phyloP scores from a whole-genome alignment of 352 stramenopile species.

The Globisporangium solare region DNA sequence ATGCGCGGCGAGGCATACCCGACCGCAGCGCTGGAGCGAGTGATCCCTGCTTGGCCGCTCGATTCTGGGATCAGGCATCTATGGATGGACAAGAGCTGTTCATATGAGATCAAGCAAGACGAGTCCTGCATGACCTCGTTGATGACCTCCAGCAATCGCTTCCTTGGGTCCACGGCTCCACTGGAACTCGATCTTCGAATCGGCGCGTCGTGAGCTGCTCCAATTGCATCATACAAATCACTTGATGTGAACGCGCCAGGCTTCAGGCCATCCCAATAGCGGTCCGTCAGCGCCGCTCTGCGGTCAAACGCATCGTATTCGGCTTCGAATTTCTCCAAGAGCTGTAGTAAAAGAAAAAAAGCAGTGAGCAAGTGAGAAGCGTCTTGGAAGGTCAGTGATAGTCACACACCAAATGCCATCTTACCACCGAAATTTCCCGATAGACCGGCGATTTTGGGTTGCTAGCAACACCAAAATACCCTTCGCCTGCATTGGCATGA shows the following conservation, averaged over 20 bases:
- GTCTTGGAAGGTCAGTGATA: not conserved
- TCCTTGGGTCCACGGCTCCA: constrained; percentile 22
- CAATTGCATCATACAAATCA: constrained; percentile 73
- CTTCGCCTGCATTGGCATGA: constrained; percentile 20
- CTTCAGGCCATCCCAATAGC: constrained; percentile 28
- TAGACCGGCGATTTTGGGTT: constrained; percentile 61
- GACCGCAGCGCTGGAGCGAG: constrained; percentile 55
- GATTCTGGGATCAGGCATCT: constrained; percentile 39
- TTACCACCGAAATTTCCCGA: constrained; percentile 49
- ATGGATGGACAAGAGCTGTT: constrained; percentile 61
- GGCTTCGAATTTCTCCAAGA: constrained; percentile 32
- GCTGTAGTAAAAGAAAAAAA: constrained; percentile 14
- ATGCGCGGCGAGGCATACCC: constrained; percentile 75
- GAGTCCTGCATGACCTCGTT: constrained; percentile 63
- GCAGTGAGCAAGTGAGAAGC: not conserved
- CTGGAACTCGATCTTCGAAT: constrained; percentile 9
- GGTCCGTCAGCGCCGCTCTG: constrained; percentile 32
- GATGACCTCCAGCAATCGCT: constrained; percentile 48
- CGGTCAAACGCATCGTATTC: constrained; percentile 61
- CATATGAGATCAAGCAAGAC: constrained; percentile 41
- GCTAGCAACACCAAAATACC: constrained; percentile 38
- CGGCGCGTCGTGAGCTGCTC: constrained; percentile 43
- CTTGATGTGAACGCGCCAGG: constrained; percentile 48
- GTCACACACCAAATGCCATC: not conserved
- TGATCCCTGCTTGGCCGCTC: constrained; percentile 39